These are phyloP conservation scores for Cucurbita moschata DNA, from an alignment of 306 rosid species.

Conservation along the genomic window DNA sequence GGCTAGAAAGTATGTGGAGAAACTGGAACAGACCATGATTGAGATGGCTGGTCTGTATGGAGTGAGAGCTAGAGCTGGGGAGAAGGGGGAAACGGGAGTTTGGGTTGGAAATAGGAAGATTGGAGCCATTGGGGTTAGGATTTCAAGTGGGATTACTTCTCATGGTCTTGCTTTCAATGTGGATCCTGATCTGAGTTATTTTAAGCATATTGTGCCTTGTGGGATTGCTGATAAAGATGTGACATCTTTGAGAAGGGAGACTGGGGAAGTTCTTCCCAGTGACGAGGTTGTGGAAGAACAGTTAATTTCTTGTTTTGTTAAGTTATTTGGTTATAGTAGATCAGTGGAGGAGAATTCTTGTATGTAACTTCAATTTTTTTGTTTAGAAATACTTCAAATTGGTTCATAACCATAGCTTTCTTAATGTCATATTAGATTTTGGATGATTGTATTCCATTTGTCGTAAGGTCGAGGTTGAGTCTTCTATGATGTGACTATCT, in stretches of 20 bases:
- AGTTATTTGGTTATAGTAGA: constrained; percentile 40
- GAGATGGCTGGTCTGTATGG: constrained; percentile 53
- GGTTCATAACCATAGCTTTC: too few relatives aligned
- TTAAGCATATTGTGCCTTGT: constrained; percentile 78
- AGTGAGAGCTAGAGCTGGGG: constrained; percentile 55
- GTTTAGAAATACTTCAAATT: too few relatives aligned
- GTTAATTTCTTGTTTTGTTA: constrained; percentile 64
- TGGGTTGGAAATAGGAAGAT: constrained; percentile 87
- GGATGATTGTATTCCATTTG: too few relatives aligned
- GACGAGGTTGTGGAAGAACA: constrained; percentile 52
- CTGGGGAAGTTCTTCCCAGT: constrained; percentile 32
- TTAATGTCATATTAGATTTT: too few relatives aligned
- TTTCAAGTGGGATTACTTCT: constrained; percentile 64
- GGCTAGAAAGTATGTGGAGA: constrained; percentile 66
- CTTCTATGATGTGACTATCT: too few relatives aligned
- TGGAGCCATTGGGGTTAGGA: constrained; percentile 80
- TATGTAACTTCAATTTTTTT: too few relatives aligned
- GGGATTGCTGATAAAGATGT: constrained; percentile 69
- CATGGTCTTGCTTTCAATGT: constrained; percentile 88
- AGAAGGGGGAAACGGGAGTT: constrained; percentile 54
- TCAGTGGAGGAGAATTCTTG: constrained; percentile 34
- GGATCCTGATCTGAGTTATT: constrained; percentile 68
- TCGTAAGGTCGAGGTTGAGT: too few relatives aligned
- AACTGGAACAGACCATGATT: constrained; percentile 69
- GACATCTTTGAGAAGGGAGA: constrained; percentile 70